A percentile compares a stretch with the other conserved stretches of the same genome.
Evolutionary conservation across 495 filamentous ascomycete species (phyloP).

Genomic region (Penicillium roqueforti): DNA sequence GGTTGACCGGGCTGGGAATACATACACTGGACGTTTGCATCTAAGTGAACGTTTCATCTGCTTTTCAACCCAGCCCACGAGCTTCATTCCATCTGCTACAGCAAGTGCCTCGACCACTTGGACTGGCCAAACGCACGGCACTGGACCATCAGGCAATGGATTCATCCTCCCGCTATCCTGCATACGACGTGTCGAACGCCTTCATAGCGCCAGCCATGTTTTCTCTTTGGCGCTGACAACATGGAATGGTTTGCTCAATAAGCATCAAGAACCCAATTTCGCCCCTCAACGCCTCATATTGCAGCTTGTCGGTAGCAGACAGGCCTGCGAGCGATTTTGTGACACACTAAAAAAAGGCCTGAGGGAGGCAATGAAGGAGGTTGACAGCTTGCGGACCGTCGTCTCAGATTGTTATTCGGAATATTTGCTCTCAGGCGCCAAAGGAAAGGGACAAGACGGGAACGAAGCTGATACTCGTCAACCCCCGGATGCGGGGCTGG

Average conservation of each 20-base stretch:
- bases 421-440: constrained; percentile 64
- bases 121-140: constrained; percentile 84
- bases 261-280: constrained; percentile 53
- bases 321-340: constrained; percentile 90
- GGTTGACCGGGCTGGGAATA: constrained; percentile 59
- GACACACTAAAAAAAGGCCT: constrained; percentile 89
- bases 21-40: constrained; percentile 90
- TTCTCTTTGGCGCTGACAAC: constrained; percentile 93
- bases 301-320: constrained; percentile 82
- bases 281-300: constrained; percentile 78
- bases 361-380: constrained; percentile 77
- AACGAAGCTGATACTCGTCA: constrained; percentile 49
- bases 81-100: constrained; percentile 75
- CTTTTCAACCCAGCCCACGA: constrained; percentile 90
- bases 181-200: constrained; percentile 83
- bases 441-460: constrained; percentile 31
- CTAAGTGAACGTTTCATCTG: constrained; percentile 91
- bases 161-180: constrained; percentile 94
- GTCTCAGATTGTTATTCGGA: constrained; percentile 87
- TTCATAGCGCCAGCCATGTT: constrained; percentile 85
- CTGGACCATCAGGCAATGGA: constrained; percentile 90
- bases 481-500: constrained; percentile 86
- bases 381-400: constrained; percentile 73
- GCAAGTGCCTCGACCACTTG: constrained; percentile 69
- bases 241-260: constrained; percentile 70